A percentile compares a stretch with the other conserved stretches of the same genome.
Conservation (phyloP, 2,329 filamentous ascomycete species). For the Cladosporium sp. region DNA sequence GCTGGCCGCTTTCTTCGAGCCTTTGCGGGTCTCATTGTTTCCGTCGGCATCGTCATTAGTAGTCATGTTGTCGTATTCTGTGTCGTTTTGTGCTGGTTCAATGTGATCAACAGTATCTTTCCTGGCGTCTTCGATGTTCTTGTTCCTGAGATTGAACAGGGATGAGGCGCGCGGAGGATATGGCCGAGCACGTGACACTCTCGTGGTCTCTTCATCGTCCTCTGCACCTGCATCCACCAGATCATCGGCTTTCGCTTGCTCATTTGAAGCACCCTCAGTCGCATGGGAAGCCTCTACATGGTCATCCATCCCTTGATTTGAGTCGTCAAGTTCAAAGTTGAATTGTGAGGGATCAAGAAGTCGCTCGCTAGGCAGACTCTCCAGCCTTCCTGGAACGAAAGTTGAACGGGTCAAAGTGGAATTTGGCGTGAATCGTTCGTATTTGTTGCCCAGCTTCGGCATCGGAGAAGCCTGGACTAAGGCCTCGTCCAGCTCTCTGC, state of each 20-base stretch:
- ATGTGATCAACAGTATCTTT: neutral
- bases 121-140: constrained; percentile 14
- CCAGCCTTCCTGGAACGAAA: constrained; percentile 33
- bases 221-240: constrained; percentile 20
- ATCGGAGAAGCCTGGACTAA: constrained; percentile 40
- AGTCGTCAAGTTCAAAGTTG: constrained; percentile 16
- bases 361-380: constrained; percentile 37
- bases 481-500: constrained; percentile 50
- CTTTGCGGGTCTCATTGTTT: constrained; percentile 1
- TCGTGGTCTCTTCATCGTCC: constrained; percentile 20
- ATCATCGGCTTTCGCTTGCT: constrained; percentile 15
- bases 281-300: constrained; percentile 13
- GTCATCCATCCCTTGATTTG: constrained; percentile 12
- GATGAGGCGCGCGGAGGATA: constrained; percentile 22
- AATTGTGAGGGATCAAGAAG: constrained; percentile 29
- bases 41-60: constrained; percentile 13
- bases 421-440: constrained; percentile 33
- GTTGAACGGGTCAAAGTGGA: constrained; percentile 26
- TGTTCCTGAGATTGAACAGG: constrained; percentile 21
- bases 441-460: constrained; percentile 33
- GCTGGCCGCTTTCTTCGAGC: neutral
- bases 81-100: neutral
- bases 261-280: constrained; percentile 1
- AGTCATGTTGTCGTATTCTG: neutral
- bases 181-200: constrained; percentile 15